A percentile compares a stretch with the other conserved stretches of the same genome.
phyloP scores from a whole-genome alignment of 2,329 filamentous ascomycete genomes.

The Aspergillus chevalieri region DNA sequence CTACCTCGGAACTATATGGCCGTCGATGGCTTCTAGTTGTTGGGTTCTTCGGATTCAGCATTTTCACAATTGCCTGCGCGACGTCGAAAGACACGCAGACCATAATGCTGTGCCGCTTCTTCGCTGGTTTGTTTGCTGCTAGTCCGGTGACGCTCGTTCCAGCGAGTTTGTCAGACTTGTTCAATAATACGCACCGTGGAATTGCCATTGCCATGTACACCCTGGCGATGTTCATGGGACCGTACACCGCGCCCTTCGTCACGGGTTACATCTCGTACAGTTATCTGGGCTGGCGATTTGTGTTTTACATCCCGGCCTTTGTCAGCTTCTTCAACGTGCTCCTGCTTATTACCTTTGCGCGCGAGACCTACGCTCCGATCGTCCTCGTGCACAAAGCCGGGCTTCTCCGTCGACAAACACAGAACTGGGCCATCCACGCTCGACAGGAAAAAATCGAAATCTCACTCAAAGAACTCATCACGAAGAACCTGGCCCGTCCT shows the following conservation, averaged over 20 bases:
- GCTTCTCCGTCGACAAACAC: conserved; percentile 14
- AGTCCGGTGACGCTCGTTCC: conserved; percentile 36
- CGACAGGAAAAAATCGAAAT: conserved; percentile 16
- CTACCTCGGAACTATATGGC: conserved; percentile 54
- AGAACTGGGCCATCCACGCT: conserved; percentile 18
- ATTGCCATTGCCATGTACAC: conserved; percentile 41
- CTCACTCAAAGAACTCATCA: conserved; percentile 10
- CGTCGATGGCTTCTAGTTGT: conserved; percentile 47
- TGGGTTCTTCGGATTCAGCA: conserved; percentile 33
- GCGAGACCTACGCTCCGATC: conserved; percentile 48
- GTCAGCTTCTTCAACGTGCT: conserved; percentile 45
- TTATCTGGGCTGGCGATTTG: conserved; percentile 45
- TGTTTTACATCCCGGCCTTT: conserved; percentile 43
- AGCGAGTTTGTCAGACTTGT: conserved; percentile 43
- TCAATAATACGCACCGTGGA: conserved; percentile 37
- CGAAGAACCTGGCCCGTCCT: conserved; percentile 16
- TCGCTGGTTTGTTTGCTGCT: conserved; percentile 39
- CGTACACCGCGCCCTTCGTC: conserved; percentile 42
- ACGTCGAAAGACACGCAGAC: conserved; percentile 32
- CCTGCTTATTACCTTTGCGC: conserved; percentile 32
- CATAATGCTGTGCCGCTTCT: conserved; percentile 38
- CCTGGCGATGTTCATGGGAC: conserved; percentile 42
- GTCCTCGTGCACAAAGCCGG: conserved; percentile 14
- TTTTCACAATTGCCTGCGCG: conserved; percentile 42
- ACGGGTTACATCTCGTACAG: conserved; percentile 45